These are phyloP conservation scores for Lepraria neglecta DNA, from an alignment of 495 filamentous ascomycete species.

Conservation along the genomic window DNA sequence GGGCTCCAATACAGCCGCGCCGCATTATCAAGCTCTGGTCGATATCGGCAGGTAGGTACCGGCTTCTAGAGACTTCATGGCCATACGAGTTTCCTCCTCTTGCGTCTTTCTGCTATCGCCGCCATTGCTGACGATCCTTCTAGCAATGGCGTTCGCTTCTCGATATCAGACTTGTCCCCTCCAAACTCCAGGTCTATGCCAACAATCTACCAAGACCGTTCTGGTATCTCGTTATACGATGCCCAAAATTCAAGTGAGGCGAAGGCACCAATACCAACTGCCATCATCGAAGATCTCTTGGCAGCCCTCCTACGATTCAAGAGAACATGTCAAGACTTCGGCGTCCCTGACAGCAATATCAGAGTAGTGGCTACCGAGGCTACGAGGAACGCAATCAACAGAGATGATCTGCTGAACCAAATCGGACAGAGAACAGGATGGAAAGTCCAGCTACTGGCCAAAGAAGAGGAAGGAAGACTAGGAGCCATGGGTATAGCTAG, in stretches of 20 bases:
- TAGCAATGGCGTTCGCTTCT: slow-evolving; percentile 94
- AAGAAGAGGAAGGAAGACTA: slow-evolving; percentile 74
- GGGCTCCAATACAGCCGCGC: background rate
- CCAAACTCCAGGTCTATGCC: slow-evolving; percentile 64
- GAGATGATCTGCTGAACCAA: slow-evolving; percentile 54
- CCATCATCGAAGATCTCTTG: slow-evolving; percentile 58
- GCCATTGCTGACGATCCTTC: slow-evolving; percentile 5
- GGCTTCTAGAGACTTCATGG: background rate
- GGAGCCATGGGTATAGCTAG: slow-evolving; percentile 81
- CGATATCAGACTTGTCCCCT: slow-evolving; percentile 70
- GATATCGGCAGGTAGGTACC: slow-evolving; percentile 65
- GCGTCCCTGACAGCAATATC: slow-evolving; percentile 57
- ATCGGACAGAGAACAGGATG: slow-evolving; percentile 59
- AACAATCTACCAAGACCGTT: slow-evolving; percentile 70
- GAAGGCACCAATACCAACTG: slow-evolving; percentile 53
- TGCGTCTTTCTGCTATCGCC: background rate
- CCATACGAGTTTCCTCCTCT: background rate
- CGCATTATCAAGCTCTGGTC: slow-evolving; percentile 45
- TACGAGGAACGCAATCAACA: slow-evolving; percentile 73
- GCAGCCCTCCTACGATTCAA: slow-evolving; percentile 62
- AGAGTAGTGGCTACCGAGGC: slow-evolving; percentile 83
- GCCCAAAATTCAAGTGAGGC: slow-evolving; percentile 52
- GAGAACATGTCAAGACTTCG: slow-evolving; percentile 62
- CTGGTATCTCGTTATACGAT: slow-evolving; percentile 83
- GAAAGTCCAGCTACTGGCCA: slow-evolving; percentile 63